Evolutionary conservation across 306 rosid genomes (phyloP), one percentile per base, ranked within the genome.

Genomic region (Morella rubra): DNA sequence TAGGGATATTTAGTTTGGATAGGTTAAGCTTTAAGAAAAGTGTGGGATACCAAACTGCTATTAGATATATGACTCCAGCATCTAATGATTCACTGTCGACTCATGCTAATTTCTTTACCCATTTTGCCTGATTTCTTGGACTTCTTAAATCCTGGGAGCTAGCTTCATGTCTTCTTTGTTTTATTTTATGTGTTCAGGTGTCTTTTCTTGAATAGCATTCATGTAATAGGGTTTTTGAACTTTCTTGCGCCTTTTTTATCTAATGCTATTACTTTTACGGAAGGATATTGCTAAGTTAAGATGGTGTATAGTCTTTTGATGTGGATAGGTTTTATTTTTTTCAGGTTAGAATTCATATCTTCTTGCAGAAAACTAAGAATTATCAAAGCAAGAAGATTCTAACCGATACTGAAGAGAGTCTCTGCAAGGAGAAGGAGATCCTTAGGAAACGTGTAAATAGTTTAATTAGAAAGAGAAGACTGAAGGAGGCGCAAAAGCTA

Each of bases 261-360:
- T 32, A 58, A 32, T 37, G 69, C 69, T 62, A 13, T 8, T 7
- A 62, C n/a, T 62, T 62, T n/a, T 37, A 32, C 24, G 2, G 32
- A 13, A 14, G 16, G n/a, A 5, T 51, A 12, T 44, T 46, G 52
- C 27, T 60, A 18, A 46, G 32, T 20, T 78, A 24, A 49, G 65
- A 7, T 45, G 44, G 11, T 11, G 10, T 46, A 1, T 46, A 20
- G n/a, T 76, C 15, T 24, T n/a, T 56, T 65, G 49, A 41, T 59
- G 64, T 15, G 64, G 24, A 27, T 60, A 40, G 16, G 24, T 41
- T 37, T 0, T 40, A 37, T 15, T 53, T 47, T 32, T 67, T 68
- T 62, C 82, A 92, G 97, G 89, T 88, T 52, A 87, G 91, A 74
- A 88, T 92, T 73, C 88, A 87, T 44, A 82, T 82, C 67, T 83